Conservation (phyloP, 768 basidiomycete genomes). For the Omphalotus guepiniiformis region DNA sequence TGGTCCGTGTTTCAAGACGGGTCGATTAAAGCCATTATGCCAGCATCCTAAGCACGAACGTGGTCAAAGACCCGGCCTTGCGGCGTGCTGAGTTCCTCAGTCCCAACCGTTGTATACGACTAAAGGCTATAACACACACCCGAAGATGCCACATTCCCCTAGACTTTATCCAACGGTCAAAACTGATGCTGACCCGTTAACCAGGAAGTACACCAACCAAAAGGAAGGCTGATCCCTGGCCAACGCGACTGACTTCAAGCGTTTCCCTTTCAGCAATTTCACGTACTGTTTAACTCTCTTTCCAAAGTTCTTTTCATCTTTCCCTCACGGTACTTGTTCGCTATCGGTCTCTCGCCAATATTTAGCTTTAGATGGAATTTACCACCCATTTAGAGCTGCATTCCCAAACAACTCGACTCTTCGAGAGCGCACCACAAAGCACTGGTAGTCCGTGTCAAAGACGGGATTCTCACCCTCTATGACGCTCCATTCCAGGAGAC, state of each 20-base stretch:
- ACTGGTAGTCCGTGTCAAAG: conserved; percentile 44
- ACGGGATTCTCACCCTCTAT: conserved; percentile 73
- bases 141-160: conserved; percentile 62
- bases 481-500: conserved; percentile 78
- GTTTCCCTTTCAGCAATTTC: conserved; percentile 80
- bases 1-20: conserved; percentile 85
- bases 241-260: conserved; percentile 66
- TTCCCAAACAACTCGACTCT: conserved; percentile 85
- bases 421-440: conserved; percentile 69
- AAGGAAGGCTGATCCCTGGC: conserved; percentile 49
- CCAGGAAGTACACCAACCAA: conserved; percentile 50
- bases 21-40: conserved; percentile 76
- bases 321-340: conserved; percentile 82
- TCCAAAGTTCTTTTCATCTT: conserved; percentile 81
- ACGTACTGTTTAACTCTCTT: conserved; percentile 79
- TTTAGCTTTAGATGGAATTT: conserved; percentile 71
- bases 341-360: conserved; percentile 60
- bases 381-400: conserved; percentile 82
- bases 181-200: conserved; percentile 68
- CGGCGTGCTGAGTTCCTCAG: conserved; percentile 60
- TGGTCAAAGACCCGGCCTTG: conserved; percentile 48
- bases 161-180: conserved; percentile 53
- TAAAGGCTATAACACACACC: conserved; percentile 64
- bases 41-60: conserved; percentile 68
- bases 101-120: conserved; percentile 53